Evolutionary conservation across 306 rosid genomes (phyloP).

Genomic region (Pyrus bretschneideri): DNA sequence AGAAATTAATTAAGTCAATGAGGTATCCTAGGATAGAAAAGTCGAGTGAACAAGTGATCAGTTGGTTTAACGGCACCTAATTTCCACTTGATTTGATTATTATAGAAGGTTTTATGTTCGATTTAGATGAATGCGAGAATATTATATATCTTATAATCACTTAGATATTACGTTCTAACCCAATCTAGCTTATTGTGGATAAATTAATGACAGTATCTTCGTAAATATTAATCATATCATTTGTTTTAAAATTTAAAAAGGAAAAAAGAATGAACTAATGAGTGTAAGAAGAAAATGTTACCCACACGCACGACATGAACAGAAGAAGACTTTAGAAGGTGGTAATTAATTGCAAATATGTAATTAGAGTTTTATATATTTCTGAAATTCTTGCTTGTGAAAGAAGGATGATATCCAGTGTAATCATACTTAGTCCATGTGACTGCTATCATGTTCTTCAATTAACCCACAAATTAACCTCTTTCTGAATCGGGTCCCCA

Average conservation of each 20-base stretch:
- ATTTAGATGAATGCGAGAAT: not conserved
- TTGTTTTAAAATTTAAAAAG: no score
- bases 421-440: slow-evolving; percentile 21
- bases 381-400: slow-evolving; percentile 20
- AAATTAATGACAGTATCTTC: no score
- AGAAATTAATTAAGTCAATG: not conserved
- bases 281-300: not conserved
- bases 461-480: not conserved
- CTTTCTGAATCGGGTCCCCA: slow-evolving; percentile 12
- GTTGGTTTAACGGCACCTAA: not conserved
- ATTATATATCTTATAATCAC: no score
- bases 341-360: not conserved
- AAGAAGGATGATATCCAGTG: slow-evolving; percentile 13
- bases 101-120: no score
- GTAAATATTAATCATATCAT: no score
- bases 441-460: slow-evolving; percentile 28
- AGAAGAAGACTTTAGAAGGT: not conserved
- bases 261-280: no score
- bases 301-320: slow-evolving; percentile 4
- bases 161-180: not conserved
- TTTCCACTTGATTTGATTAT: not conserved
- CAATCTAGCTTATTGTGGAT: not conserved
- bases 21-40: slow-evolving; percentile 21
- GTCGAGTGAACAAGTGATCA: not conserved
- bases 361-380: slow-evolving; percentile 10